These are phyloP conservation scores for Diplotaxis tenuifolia DNA, from an alignment of 345 rosid genomes.

Conservation along the genomic window DNA sequence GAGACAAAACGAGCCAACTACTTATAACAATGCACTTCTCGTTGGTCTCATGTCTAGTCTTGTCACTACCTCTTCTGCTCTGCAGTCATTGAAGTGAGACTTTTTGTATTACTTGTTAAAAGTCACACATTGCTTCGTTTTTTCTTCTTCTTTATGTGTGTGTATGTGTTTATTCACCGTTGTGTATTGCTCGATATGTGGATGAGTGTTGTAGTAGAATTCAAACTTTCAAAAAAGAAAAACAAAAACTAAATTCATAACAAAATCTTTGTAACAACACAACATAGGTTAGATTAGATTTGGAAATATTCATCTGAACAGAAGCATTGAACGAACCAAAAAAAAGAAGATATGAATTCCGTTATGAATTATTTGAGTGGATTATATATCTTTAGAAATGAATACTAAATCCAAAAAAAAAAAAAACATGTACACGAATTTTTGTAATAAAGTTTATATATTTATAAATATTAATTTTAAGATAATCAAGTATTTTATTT, in stretches of 20 bases:
- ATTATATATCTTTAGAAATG: too few species aligned
- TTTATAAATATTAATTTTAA: too few species aligned
- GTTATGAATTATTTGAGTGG: too few species aligned
- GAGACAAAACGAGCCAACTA: slow-evolving; percentile 83
- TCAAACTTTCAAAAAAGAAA: not conserved
- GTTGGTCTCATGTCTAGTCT: slow-evolving; percentile 91
- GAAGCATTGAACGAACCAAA: too few species aligned
- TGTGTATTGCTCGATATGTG: slow-evolving; percentile 27
- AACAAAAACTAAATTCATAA: not conserved
- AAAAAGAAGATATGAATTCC: too few species aligned
- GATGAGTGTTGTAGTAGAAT: slow-evolving; percentile 14
- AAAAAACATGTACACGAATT: too few species aligned
- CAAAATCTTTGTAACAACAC: too few species aligned
- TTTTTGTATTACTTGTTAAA: not conserved
- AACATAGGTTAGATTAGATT: too few species aligned
- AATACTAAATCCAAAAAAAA: too few species aligned
- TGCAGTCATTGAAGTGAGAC: slow-evolving; percentile 52
- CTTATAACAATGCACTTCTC: slow-evolving; percentile 80
- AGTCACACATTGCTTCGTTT: slow-evolving; percentile 16
- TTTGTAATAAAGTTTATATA: too few species aligned
- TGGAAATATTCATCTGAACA: too few species aligned
- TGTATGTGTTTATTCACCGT: slow-evolving; percentile 12
- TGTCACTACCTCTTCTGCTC: slow-evolving; percentile 82
- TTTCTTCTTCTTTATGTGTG: not conserved
- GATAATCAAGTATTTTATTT: too few species aligned